Percentiles rank a stretch among this genome's conserved stretches.
Conservation (phyloP, 805 yeast species). For the Suhomyces sp. region DNA sequence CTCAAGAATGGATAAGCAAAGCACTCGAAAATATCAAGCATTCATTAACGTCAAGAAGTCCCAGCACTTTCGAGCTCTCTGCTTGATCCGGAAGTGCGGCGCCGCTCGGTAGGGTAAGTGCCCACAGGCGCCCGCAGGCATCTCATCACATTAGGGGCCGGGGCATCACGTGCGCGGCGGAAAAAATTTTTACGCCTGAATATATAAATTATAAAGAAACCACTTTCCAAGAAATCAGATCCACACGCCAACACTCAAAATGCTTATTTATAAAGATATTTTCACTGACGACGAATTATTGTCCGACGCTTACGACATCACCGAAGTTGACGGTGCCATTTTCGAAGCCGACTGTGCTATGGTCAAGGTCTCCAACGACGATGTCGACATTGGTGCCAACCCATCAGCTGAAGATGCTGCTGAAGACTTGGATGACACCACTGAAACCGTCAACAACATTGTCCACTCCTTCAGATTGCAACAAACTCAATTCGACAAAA, state of each 20-base stretch:
- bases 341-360: constrained; percentile 95
- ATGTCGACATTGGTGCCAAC: constrained; percentile 98
- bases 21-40: too few species aligned
- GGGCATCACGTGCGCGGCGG: constrained; percentile 6
- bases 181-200: constrained; percentile 1
- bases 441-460: constrained; percentile 94
- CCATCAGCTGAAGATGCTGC: constrained; percentile 97
- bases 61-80: too few species aligned
- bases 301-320: constrained; percentile 95
- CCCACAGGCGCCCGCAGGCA: not conserved
- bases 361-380: constrained; percentile 87
- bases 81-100: not conserved
- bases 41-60: too few species aligned
- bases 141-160: not conserved
- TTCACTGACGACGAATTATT: constrained; percentile 92
- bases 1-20: too few species aligned
- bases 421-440: constrained; percentile 79
- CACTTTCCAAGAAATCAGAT: not conserved
- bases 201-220: constrained; percentile 3
- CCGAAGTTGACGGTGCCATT: constrained; percentile 83
- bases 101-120: constrained; percentile 4
- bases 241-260: constrained; percentile 14
- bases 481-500: constrained; percentile 95
- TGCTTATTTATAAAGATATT: constrained; percentile 60
- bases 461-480: constrained; percentile 98